Evolutionary conservation across 169 alveolate species (phyloP).

Genomic region (Amoebophrya sp.): DNA sequence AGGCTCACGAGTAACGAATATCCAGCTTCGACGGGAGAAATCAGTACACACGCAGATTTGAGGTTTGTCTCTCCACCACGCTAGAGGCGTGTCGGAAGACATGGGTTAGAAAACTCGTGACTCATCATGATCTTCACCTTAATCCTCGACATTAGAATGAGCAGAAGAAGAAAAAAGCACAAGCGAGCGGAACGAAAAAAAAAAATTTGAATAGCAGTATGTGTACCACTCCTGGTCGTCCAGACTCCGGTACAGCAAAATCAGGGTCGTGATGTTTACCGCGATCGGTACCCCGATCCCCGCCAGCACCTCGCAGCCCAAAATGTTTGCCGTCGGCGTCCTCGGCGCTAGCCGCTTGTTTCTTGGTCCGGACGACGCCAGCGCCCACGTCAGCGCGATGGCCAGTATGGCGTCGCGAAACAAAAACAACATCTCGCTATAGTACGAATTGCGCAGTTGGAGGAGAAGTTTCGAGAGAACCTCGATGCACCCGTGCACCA

Average conservation of each 20-base stretch:
- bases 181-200: no score
- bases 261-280: not conserved
- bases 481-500: constrained; percentile 42
- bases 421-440: not conserved
- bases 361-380: not conserved
- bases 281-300: not conserved
- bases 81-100: no score
- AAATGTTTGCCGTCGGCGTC: not conserved
- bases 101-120: no score
- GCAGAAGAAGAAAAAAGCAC: no score
- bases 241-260: not conserved
- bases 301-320: not conserved
- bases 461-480: not conserved
- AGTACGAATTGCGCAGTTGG: not conserved
- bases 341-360: not conserved
- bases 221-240: not conserved
- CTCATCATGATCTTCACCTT: no score
- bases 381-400: not conserved
- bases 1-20: no score
- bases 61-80: no score
- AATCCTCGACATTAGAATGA: no score
- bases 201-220: no score
- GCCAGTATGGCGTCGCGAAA: not conserved
- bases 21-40: no score
- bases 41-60: no score